Conservation (phyloP, 1,284 basidiomycete species). For the Cryptococcus sp. region DNA sequence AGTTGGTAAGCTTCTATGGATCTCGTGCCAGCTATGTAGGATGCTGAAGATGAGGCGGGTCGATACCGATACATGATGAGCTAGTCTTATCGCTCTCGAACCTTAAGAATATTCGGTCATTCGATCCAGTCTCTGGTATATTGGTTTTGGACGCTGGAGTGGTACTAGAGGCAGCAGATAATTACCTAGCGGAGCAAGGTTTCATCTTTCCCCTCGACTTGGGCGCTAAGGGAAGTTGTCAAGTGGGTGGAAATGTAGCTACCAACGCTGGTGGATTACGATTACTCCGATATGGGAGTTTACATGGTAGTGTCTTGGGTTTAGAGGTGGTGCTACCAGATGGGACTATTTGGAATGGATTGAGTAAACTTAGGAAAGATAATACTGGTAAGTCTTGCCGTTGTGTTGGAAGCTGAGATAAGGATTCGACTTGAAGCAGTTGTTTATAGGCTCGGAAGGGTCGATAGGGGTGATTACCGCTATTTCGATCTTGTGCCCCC, state of each 20-base stretch:
- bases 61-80: slow-evolving; percentile 86
- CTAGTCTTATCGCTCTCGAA: slow-evolving; percentile 77
- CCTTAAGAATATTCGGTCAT: slow-evolving; percentile 80
- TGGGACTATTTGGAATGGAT: slow-evolving; percentile 85
- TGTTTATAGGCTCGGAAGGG: slow-evolving; percentile 97
- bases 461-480: slow-evolving; percentile 93
- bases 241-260: slow-evolving; percentile 95
- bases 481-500: slow-evolving; percentile 91
- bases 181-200: slow-evolving; percentile 78
- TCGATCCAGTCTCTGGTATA: slow-evolving; percentile 81
- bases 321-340: slow-evolving; percentile 95
- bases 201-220: slow-evolving; percentile 98
- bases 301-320: slow-evolving; percentile 95
- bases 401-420: neutral
- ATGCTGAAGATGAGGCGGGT: slow-evolving; percentile 59
- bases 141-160: slow-evolving; percentile 77
- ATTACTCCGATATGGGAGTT: slow-evolving; percentile 86
- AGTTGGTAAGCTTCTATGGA: slow-evolving; percentile 54
- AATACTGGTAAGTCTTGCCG: slow-evolving; percentile 70
- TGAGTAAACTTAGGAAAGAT: slow-evolving; percentile 83
- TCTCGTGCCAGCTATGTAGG: neutral
- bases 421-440: slow-evolving; percentile 98
- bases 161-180: slow-evolving; percentile 85
- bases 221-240: slow-evolving; percentile 98
- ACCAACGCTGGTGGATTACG: slow-evolving; percentile 97